Evolutionary conservation across 2,329 filamentous ascomycete species (phyloP).

Genomic region (Beauveria pseudobassiana): DNA sequence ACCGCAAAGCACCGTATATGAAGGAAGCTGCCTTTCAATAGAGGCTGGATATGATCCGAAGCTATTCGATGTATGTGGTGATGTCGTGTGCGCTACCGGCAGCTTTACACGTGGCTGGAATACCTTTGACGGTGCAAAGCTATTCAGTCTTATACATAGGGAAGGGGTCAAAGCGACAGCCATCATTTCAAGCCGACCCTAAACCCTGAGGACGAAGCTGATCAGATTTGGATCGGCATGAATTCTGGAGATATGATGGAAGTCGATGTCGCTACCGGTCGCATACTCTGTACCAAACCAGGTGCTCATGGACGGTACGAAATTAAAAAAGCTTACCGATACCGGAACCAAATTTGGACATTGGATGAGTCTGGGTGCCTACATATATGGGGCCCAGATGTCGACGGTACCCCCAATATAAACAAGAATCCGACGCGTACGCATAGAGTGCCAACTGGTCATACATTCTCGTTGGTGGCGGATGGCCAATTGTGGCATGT

Average conservation of each 20-base stretch:
- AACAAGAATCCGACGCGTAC: constrained; percentile 62
- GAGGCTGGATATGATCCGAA: constrained; percentile 80
- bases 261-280: constrained; percentile 70
- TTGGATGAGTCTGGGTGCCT: constrained; percentile 83
- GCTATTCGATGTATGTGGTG: constrained; percentile 79
- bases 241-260: constrained; percentile 84
- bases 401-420: constrained; percentile 64
- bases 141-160: constrained; percentile 75
- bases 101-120: constrained; percentile 86
- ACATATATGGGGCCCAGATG: constrained; percentile 77
- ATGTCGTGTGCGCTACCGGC: constrained; percentile 79
- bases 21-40: constrained; percentile 69
- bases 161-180: constrained; percentile 79
- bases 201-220: constrained; percentile 72
- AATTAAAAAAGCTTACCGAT: constrained; percentile 76
- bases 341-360: constrained; percentile 88
- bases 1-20: constrained; percentile 72
- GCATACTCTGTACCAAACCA: constrained; percentile 58
- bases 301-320: constrained; percentile 72
- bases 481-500: constrained; percentile 83
- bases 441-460: constrained; percentile 71
- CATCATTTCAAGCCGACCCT: constrained; percentile 72
- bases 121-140: constrained; percentile 67
- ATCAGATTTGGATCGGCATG: constrained; percentile 81
- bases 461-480: constrained; percentile 84